A percentile compares a stretch with the other conserved stretches of the same genome.
Evolutionary conservation across 1,284 basidiomycete genomes (phyloP).

Genomic region (Cutaneotrichosporon cutaneum): DNA sequence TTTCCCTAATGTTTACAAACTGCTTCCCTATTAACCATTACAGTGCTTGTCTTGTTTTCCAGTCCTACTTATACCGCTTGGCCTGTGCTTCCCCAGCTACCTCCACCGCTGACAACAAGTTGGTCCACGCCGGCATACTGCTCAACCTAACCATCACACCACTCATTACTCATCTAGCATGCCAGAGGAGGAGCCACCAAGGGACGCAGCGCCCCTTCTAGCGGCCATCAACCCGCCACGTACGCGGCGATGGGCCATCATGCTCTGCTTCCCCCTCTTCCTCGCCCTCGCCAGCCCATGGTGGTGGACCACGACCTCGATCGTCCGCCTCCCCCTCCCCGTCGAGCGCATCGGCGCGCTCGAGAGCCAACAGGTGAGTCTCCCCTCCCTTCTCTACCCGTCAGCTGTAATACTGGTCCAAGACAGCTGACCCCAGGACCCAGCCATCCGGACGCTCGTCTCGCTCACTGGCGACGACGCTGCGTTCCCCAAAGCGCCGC

Average conservation of each 20-base stretch:
- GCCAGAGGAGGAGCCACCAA: background rate
- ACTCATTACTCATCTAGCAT: background rate
- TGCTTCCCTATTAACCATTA: constrained; percentile 50
- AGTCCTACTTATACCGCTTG: background rate
- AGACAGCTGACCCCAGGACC: constrained; percentile 21
- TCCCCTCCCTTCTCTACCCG: background rate
- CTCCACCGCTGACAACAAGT: constrained; percentile 3
- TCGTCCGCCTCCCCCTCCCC: constrained; percentile 73
- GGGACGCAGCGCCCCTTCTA: background rate
- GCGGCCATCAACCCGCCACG: constrained; percentile 31
- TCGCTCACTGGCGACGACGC: constrained; percentile 38
- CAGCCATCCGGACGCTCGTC: constrained; percentile 30
- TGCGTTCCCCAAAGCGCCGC: constrained; percentile 35
- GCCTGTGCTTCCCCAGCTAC: no score
- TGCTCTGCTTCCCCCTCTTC: constrained; percentile 71
- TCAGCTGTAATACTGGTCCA: background rate
- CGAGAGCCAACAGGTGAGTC: constrained; percentile 24
- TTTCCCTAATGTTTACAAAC: constrained; percentile 42
- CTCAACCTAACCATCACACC: background rate
- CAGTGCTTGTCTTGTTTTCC: constrained; percentile 20
- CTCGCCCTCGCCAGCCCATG: constrained; percentile 71
- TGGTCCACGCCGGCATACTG: background rate
- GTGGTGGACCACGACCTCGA: constrained; percentile 87
- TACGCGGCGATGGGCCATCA: constrained; percentile 28
- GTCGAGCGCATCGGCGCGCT: constrained; percentile 59